Evolutionary conservation across 2,329 filamentous ascomycete species (phyloP).

Genomic region (Rugonectria rugulosa): DNA sequence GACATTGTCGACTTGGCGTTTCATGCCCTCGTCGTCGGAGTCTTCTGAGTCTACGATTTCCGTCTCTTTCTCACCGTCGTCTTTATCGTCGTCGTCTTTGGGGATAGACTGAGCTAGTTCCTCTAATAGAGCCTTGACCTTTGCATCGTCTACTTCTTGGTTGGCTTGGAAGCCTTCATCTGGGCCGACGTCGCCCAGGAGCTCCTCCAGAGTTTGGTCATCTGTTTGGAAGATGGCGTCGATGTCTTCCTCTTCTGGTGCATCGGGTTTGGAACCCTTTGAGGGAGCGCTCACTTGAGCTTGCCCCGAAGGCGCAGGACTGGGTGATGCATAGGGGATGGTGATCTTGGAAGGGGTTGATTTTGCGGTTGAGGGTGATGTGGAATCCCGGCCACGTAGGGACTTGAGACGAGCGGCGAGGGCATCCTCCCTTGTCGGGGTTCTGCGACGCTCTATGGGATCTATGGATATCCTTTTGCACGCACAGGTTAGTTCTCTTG

Average conservation of each 20-base stretch:
- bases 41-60: conserved; percentile 45
- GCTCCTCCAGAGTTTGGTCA: conserved; percentile 60
- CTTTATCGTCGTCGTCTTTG: conserved; percentile 25
- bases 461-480: conserved; percentile 45
- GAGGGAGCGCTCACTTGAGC: conserved; percentile 2
- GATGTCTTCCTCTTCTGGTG: conserved; percentile 44
- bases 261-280: not conserved
- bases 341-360: conserved; percentile 6
- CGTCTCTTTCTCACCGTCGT: conserved; percentile 5
- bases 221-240: conserved; percentile 55
- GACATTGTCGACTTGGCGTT: conserved; percentile 51
- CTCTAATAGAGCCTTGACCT: conserved; percentile 48
- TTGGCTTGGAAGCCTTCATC: conserved; percentile 39
- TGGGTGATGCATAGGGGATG: not conserved
- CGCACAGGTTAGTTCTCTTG: no score
- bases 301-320: not conserved
- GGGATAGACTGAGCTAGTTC: conserved; percentile 46
- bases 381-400: conserved; percentile 52
- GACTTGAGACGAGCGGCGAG: conserved; percentile 60
- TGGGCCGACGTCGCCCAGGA: conserved; percentile 53
- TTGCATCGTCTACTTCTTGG: conserved; percentile 39
- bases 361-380: conserved; percentile 29
- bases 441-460: conserved; percentile 51
- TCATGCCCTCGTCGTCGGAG: conserved; percentile 61
- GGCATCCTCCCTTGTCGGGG: conserved; percentile 57